Base-by-base conservation (phyloP, 176 grass and related monocot genomes). In the Triticum urartu region DNA sequence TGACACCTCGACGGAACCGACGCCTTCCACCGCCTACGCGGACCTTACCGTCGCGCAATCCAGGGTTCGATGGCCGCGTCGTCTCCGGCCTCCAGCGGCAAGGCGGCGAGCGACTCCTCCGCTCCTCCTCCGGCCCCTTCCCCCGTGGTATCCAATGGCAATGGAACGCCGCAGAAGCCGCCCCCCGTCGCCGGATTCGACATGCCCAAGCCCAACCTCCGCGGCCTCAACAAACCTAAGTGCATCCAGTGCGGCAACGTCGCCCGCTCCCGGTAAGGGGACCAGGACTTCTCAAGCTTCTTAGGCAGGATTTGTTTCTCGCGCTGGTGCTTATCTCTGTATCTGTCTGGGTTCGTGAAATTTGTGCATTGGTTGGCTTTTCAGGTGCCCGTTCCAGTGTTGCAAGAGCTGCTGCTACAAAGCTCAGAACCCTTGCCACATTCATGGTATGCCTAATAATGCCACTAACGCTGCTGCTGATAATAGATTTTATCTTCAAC, bases 401-500 rank as follows among this genome's bases (percentile, higher is more conserved):
- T 99, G 97, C 74, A 99, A 99, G 80, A 94, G 88, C 88, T 99
- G 97, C 87, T 99, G 97, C 91, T 95, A 87, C 86, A 95, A 92
- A 88, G 97, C 97, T 58, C 93, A 99, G 79, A 99, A 99, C 86
- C 94, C 97, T 81, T 99, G 94, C 80, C 92, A 99, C 87, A 99
- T 99, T 81, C 97, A 99, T 81, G 97, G 97, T 98, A 95, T 85
- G 95, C 87, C 94, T 84, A 54, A 61, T 81, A 54, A 62, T 64
- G 45, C 56, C 66, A n/a, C 45, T 68, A 59, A 59, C 6, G 32
- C 33, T 67, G 61, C 43, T 48, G 21, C 18, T 86, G 64, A 33
- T 17, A 58, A 72, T 54, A 36, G 3, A 72, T 38, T 69, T 43
- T 12, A 39, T 75, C 20, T 40, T 78, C 18, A 67, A 32, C 24